Percentiles rank a stretch among this genome's conserved stretches.
Conservation (phyloP, 179 eudicot genomes). For the Amaranthus tricolor region DNA sequence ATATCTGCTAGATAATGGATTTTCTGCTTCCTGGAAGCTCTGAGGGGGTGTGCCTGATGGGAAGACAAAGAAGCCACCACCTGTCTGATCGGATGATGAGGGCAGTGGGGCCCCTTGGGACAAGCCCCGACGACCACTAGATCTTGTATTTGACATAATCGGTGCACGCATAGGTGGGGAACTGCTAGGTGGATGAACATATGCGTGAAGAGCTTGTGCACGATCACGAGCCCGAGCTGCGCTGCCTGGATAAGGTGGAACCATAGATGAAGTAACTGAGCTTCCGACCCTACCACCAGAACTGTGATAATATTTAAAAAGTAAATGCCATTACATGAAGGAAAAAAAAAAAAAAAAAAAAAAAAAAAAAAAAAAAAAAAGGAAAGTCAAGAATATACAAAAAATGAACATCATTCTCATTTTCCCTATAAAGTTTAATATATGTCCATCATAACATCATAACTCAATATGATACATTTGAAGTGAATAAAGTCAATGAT, state of each 20-base stretch:
- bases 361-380: no score
- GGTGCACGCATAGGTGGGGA: constrained; percentile 54
- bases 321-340: not conserved
- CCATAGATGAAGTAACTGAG: constrained; percentile 60
- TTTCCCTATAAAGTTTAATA: no score
- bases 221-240: constrained; percentile 84
- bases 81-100: constrained; percentile 60
- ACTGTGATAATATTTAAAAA: constrained; percentile 29
- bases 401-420: no score
- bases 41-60: constrained; percentile 61
- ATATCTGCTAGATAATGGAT: constrained; percentile 36
- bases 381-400: no score
- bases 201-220: constrained; percentile 80
- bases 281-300: constrained; percentile 68
- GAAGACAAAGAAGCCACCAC: constrained; percentile 50
- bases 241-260: constrained; percentile 80
- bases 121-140: constrained; percentile 50
- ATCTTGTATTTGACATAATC: constrained; percentile 43
- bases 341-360: no score
- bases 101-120: constrained; percentile 46
- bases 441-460: no score
- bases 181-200: constrained; percentile 68
- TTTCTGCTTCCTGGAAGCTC: constrained; percentile 55
- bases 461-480: no score
- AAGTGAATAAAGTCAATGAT: no score